Percentiles rank a stretch among this genome's conserved stretches.
Conservation (phyloP, 257 asterid species). For the Anisodus tanguticus region DNA sequence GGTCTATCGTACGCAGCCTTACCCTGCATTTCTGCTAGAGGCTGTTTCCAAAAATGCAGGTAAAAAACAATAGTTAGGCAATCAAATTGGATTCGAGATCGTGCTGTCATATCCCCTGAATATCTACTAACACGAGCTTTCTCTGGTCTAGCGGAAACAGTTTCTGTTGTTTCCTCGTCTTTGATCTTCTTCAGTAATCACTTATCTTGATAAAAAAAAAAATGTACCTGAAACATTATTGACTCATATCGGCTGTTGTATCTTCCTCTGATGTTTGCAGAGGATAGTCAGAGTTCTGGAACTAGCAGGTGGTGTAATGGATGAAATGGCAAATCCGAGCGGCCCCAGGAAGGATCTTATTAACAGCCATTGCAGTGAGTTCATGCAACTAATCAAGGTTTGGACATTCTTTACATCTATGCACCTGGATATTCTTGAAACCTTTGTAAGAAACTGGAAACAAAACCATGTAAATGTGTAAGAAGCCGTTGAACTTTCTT, state of each 20-base stretch:
- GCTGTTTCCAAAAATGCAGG: too few relatives aligned
- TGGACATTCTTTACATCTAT: not conserved
- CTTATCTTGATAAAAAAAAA: not conserved
- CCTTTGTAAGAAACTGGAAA: not conserved
- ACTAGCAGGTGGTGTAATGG: slow-evolving; percentile 91
- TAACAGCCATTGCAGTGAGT: slow-evolving; percentile 74
- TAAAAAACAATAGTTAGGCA: not conserved
- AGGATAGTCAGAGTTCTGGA: slow-evolving; percentile 87
- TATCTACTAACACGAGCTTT: not conserved
- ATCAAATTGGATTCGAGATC: not conserved
- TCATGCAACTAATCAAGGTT: slow-evolving; percentile 90
- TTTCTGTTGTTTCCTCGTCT: not conserved
- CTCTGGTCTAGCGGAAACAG: not conserved
- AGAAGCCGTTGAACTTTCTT: not conserved
- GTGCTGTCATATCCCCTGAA: not conserved
- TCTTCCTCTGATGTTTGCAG: slow-evolving; percentile 41
- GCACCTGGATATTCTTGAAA: too few relatives aligned
- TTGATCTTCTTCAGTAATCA: not conserved
- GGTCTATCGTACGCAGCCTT: too few relatives aligned
- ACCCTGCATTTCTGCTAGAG: too few relatives aligned
- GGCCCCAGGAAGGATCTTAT: slow-evolving; percentile 89
- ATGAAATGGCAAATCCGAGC: slow-evolving; percentile 81
- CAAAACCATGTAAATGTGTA: not conserved
- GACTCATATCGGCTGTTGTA: not conserved
- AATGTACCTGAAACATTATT: not conserved